Base-by-base conservation (phyloP, 2,329 filamentous ascomycete species). In the Domatiomyces catenatus region DNA sequence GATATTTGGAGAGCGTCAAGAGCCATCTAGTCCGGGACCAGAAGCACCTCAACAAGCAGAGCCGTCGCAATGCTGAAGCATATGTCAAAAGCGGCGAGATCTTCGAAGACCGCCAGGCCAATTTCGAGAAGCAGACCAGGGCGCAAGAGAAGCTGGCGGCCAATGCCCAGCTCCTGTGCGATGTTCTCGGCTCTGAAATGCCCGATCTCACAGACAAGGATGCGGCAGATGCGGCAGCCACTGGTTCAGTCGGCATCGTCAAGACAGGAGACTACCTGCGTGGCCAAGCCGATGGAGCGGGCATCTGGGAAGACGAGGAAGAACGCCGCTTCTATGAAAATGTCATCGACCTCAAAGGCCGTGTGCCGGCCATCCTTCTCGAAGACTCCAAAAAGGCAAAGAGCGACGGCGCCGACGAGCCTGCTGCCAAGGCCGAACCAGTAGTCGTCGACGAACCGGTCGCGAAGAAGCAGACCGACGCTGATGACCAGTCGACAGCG, bases 1-100 rank as follows among this genome's bases (percentile, higher is more conserved):
- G 85, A 28, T 98, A 98, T 61, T 86, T 96, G 58, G 86, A 95
- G 50, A 89, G 94, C 63, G 86, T 96, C 58, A 94, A 94, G 62
- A 73, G 76, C 15, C 92, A 96, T 62, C 75, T 98, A 26, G 66
- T 89, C 26, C 83, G 86, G n/a, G 88, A 96, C 60, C 92, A 98
- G 64, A 92, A 94, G 66, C 83, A 84, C 42, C 82, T 98, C 42
- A 78, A 81, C 49, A 80, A 78, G 22, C 92, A 98, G 68, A 87
- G 86, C 49, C 86, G 88, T 56, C 88, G 90, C 59, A 98, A 98
- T 67, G 90, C 92, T 0, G 92, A 98, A 67, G 92, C 90, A 5
- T 98, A 98, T 61, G 90, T 98, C 60, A 95, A 95, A 63, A 96
- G 92, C 39, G 92, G 92, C 1, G 92, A 98, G 64, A 90, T 98